Evolutionary conservation across 495 filamentous ascomycete species (phyloP), one percentile per base, ranked within the genome.

Genomic region (Tetracladium setigerum): DNA sequence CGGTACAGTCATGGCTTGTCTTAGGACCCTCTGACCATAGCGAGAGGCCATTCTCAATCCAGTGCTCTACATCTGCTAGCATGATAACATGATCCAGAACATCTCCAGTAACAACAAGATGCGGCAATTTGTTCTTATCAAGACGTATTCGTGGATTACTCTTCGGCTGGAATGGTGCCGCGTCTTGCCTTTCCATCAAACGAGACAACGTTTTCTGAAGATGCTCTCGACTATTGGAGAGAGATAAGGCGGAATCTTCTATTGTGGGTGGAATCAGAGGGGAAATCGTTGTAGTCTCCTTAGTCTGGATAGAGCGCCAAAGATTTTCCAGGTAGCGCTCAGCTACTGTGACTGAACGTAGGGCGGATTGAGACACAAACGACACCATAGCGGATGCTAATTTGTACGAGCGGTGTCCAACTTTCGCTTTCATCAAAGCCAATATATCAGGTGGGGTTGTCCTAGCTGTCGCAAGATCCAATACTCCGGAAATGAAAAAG

Each of bases 401-500:
- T 44, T 82, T 83, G 3, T 61, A 44, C 9, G 71, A 47, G 2
- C 78, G 69, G 8, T 71, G 64, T 8, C 42, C 54, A 19, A 81
- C 39, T 50, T 82, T 83, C 2, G 70, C 58, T 13, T 45, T 62
- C 71, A 82, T 80, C 1, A 55, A 39, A 36, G 62, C 64, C 4
- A 71, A n/a, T 1, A 61, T n/a, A 31, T 78, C 68, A 35, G 60
- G 63, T 0, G 53, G n/a, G n/a, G n/a, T n/a, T n/a, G n/a, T n/a
- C n/a, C n/a, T 12, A 12, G 14, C 16, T 8, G 4, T 1, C 14
- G 56, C 30, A 4, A 13, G 22, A 6, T 66, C 24, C 1, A 83
- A 50, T 5, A 84, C 32, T 1, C 42, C 15, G 13, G 52, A 32
- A 57, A 76, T 65, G 57, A 79, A 62, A 41, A 66, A 78, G 0